These are phyloP conservation scores for Pittosporum tobira DNA, from an alignment of 129 eudicot species.

Conservation along the genomic window DNA sequence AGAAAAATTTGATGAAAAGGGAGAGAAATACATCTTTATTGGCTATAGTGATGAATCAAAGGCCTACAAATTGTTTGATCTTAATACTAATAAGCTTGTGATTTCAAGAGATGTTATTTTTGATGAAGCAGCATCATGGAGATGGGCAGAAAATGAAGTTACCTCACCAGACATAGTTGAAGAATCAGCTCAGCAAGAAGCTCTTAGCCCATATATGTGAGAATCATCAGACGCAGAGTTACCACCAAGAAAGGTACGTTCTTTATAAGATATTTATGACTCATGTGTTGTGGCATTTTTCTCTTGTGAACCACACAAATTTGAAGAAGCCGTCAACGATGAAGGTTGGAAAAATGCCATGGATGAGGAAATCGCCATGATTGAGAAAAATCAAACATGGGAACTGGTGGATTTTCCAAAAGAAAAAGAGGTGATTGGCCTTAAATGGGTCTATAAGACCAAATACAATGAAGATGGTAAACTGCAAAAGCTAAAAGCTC, in stretches of 20 bases:
- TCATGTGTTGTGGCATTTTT: too few relatives aligned
- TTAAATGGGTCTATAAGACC: slow-evolving; percentile 11
- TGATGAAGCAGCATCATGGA: too few relatives aligned
- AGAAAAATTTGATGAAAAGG: background rate
- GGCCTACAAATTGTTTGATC: background rate
- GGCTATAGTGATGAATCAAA: slow-evolving; percentile 7
- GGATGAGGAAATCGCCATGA: background rate
- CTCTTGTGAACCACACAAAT: slow-evolving; percentile 1
- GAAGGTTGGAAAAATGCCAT: background rate
- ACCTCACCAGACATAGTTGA: background rate
- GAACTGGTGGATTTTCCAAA: slow-evolving; percentile 3
- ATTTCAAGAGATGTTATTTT: background rate
- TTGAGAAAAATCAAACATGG: too few relatives aligned
- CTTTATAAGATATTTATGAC: background rate
- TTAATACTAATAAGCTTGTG: background rate
- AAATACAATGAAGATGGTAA: background rate
- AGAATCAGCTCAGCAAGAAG: background rate
- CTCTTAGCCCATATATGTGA: background rate
- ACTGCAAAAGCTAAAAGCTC: background rate
- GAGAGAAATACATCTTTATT: background rate
- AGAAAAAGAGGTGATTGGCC: background rate
- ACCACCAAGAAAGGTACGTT: background rate
- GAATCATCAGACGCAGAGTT: background rate
- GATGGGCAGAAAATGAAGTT: too few relatives aligned
- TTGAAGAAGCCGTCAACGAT: background rate